These are phyloP conservation scores for Suillus tomentosus DNA, from an alignment of 768 basidiomycete genomes.

Conservation along the genomic window DNA sequence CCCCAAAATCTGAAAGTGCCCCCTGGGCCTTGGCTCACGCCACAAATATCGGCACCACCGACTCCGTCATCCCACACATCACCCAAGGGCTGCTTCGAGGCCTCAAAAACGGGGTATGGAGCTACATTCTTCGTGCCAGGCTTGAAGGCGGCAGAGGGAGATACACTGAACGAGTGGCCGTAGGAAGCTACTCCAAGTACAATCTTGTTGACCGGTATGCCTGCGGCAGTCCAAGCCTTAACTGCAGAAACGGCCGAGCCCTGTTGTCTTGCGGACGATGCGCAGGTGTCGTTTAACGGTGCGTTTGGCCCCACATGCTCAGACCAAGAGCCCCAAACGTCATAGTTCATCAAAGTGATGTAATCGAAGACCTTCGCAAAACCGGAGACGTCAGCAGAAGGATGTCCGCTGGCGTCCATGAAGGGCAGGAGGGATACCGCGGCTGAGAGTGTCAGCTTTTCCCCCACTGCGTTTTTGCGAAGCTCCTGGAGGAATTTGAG, in stretches of 20 bases:
- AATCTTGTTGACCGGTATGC: constrained; percentile 69
- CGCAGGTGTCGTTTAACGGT: constrained; percentile 78
- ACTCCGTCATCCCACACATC: constrained; percentile 53
- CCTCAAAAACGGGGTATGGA: constrained; percentile 53
- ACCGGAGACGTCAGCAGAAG: constrained; percentile 66
- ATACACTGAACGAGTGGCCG: constrained; percentile 69
- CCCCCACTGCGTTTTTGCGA: constrained; percentile 50
- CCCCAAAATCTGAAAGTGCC: constrained; percentile 65
- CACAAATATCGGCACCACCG: constrained; percentile 56
- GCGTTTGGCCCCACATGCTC: constrained; percentile 74
- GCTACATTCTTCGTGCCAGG: constrained; percentile 39
- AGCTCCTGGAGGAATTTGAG: constrained; percentile 73
- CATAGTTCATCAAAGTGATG: constrained; percentile 68
- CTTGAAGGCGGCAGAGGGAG: constrained; percentile 38
- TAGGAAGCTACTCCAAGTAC: constrained; percentile 82
- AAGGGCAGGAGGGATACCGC: constrained; percentile 70
- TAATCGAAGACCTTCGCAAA: constrained; percentile 74
- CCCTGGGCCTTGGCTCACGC: constrained; percentile 43
- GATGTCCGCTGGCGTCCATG: constrained; percentile 55
- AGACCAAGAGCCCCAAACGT: constrained; percentile 55
- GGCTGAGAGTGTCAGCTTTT: constrained; percentile 67
- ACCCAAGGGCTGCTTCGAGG: constrained; percentile 46
- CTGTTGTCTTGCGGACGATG: constrained; percentile 51
- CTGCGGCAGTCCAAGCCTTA: constrained; percentile 70
- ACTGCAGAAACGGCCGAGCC: constrained; percentile 81